Conservation (phyloP, 345 rosid species). For the Ceriops zippeliana region DNA sequence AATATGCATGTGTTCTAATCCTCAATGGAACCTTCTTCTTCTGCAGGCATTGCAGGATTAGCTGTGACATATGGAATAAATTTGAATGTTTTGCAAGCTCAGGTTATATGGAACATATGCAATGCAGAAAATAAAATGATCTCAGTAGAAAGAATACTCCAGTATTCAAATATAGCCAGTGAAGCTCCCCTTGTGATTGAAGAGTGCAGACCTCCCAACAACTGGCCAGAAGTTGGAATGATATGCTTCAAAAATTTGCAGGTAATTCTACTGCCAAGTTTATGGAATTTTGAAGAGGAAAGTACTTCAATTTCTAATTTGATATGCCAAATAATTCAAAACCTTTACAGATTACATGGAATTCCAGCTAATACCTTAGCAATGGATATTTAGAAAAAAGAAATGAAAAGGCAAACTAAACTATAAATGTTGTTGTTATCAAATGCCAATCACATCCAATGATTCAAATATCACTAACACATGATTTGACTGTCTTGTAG, state of each 20-base stretch:
- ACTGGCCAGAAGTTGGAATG: constrained; percentile 84
- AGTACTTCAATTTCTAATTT: constrained; percentile 1
- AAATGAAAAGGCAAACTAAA: background rate
- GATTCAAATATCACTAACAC: background rate
- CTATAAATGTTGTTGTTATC: background rate
- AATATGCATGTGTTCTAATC: background rate
- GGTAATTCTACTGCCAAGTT: constrained; percentile 32
- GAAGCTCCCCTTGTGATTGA: constrained; percentile 72
- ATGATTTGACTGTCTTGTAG: constrained; percentile 31
- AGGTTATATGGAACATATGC: constrained; percentile 83
- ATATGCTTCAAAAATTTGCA: constrained; percentile 70
- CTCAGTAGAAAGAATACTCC: constrained; percentile 85
- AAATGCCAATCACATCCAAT: background rate
- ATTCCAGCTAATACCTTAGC: background rate
- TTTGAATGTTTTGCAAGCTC: constrained; percentile 80
- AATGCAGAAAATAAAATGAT: constrained; percentile 92
- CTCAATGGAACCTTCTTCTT: constrained; percentile 5
- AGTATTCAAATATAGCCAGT: constrained; percentile 66
- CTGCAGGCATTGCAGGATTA: constrained; percentile 84
- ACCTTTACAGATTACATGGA: background rate
- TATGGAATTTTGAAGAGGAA: background rate
- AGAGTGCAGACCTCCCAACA: constrained; percentile 54
- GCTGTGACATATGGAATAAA: constrained; percentile 90
- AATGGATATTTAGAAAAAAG: background rate
- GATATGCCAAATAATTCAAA: background rate